Evolutionary conservation across 805 yeast genomes (phyloP).

Genomic region (Scheffersomyces lignosus): DNA sequence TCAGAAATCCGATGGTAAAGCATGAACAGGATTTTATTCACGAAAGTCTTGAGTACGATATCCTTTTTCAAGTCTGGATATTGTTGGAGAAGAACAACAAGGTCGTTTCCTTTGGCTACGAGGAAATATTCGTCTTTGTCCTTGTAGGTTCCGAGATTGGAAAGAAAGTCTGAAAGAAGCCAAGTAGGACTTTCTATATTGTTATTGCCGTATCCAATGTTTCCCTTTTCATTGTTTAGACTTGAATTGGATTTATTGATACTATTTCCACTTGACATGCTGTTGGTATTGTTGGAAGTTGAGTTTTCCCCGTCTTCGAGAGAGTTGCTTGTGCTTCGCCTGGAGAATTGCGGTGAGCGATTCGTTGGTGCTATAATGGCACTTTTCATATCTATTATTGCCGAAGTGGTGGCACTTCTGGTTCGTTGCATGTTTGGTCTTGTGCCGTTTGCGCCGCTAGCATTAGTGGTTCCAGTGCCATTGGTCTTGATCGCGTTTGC

Average conservation of each 20-base stretch:
- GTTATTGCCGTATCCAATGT: neutral
- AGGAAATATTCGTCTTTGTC: conserved; percentile 50
- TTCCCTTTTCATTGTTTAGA: too few relatives aligned
- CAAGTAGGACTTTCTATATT: conserved; percentile 42
- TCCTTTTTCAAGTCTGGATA: conserved; percentile 66
- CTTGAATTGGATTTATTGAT: too few relatives aligned
- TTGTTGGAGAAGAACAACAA: conserved; percentile 54
- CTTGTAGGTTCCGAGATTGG: conserved; percentile 49
- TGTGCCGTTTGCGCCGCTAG: conserved; percentile 1
- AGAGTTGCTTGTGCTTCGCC: too few relatives aligned
- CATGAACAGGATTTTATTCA: conserved; percentile 59
- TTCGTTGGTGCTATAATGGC: too few relatives aligned
- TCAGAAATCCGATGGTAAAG: conserved; percentile 57
- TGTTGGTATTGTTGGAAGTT: too few relatives aligned
- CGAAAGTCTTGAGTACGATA: conserved; percentile 56
- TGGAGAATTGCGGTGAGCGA: too few relatives aligned
- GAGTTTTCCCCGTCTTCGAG: too few relatives aligned
- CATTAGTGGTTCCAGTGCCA: neutral
- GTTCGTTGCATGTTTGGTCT: conserved; percentile 2
- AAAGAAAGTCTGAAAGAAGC: conserved; percentile 62
- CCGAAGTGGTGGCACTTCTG: conserved; percentile 8
- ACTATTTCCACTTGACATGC: too few relatives aligned
- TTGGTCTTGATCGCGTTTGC: neutral
- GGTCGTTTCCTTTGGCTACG: conserved; percentile 63
- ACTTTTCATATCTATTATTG: too few relatives aligned